Percentiles rank a stretch among this genome's conserved stretches.
Evolutionary conservation across 495 filamentous ascomycete species (phyloP).

Genomic region (Lasiosphaeria miniovina): DNA sequence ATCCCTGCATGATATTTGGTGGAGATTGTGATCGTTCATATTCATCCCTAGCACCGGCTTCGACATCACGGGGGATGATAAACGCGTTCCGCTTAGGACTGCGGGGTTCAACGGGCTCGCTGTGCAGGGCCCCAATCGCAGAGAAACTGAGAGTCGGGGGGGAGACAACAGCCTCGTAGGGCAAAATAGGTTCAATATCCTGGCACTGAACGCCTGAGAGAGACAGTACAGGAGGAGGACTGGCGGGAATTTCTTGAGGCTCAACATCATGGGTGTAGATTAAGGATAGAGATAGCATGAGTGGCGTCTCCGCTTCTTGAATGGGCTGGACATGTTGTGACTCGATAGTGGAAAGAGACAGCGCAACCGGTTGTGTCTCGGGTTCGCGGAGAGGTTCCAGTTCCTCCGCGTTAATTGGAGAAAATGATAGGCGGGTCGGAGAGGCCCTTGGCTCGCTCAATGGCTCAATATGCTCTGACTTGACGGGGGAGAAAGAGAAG

Average conservation of each 20-base stretch:
- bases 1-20: slow-evolving; percentile 40
- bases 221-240: slow-evolving; percentile 14
- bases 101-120: slow-evolving; percentile 47
- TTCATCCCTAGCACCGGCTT: slow-evolving; percentile 5
- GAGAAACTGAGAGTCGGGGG: slow-evolving; percentile 43
- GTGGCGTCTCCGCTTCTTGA: slow-evolving; percentile 10
- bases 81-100: slow-evolving; percentile 48
- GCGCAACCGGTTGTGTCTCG: slow-evolving; percentile 17
- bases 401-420: slow-evolving; percentile 25
- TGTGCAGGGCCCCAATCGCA: slow-evolving; percentile 46
- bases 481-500: slow-evolving; percentile 22
- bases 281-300: slow-evolving; percentile 15
- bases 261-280: slow-evolving; percentile 19
- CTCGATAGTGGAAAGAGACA: slow-evolving; percentile 32
- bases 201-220: slow-evolving; percentile 28
- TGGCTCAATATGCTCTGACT: slow-evolving; percentile 26
- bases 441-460: slow-evolving; percentile 15
- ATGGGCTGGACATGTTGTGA: slow-evolving; percentile 35
- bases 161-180: slow-evolving; percentile 12
- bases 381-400: slow-evolving; percentile 30
- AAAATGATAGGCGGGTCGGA: slow-evolving; percentile 24
- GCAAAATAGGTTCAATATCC: slow-evolving; percentile 50
- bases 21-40: slow-evolving; percentile 27
- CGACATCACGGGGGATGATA: slow-evolving; percentile 44
- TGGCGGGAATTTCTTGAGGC: slow-evolving; percentile 11